Conservation (phyloP, 495 filamentous ascomycete genomes). For the Glarea lozoyensis region DNA sequence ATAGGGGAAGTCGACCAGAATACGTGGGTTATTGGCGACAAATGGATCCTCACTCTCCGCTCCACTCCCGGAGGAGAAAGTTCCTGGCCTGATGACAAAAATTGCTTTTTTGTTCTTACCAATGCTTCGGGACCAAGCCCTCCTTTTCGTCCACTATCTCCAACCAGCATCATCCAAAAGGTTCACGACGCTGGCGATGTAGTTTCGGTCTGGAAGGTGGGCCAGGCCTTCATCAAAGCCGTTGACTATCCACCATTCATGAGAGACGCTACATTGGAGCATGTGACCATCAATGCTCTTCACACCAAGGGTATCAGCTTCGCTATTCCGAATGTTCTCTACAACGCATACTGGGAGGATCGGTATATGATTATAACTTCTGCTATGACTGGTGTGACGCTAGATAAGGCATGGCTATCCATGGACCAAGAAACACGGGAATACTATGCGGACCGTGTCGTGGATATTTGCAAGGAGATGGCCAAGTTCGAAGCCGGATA, state of each 20-base stretch:
- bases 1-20: constrained; percentile 11
- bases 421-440: constrained; percentile 7
- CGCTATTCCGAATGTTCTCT: constrained; percentile 13
- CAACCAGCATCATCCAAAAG: constrained; percentile 4
- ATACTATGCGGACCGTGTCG: constrained; percentile 12
- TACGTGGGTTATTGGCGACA: constrained; percentile 11
- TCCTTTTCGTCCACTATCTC: constrained; percentile 8
- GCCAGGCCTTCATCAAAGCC: constrained; percentile 15
- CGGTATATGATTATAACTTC: constrained; percentile 11
- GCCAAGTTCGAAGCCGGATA: constrained; percentile 4
- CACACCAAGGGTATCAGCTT: constrained; percentile 11
- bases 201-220: constrained; percentile 14
- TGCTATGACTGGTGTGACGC: constrained; percentile 14
- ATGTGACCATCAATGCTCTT: constrained; percentile 15
- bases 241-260: constrained; percentile 4
- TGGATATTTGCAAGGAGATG: constrained; percentile 14
- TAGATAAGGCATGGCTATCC: constrained; percentile 10
- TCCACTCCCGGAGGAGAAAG: not conserved
- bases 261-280: constrained; percentile 18
- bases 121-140: constrained; percentile 7
- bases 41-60: constrained; percentile 9
- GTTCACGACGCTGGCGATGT: constrained; percentile 14
- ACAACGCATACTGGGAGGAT: constrained; percentile 10
- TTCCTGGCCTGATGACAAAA: constrained; percentile 11
- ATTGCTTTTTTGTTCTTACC: constrained; percentile 12